Evolutionary conservation across 768 basidiomycete genomes (phyloP).

Genomic region (Naematelia encephala): DNA sequence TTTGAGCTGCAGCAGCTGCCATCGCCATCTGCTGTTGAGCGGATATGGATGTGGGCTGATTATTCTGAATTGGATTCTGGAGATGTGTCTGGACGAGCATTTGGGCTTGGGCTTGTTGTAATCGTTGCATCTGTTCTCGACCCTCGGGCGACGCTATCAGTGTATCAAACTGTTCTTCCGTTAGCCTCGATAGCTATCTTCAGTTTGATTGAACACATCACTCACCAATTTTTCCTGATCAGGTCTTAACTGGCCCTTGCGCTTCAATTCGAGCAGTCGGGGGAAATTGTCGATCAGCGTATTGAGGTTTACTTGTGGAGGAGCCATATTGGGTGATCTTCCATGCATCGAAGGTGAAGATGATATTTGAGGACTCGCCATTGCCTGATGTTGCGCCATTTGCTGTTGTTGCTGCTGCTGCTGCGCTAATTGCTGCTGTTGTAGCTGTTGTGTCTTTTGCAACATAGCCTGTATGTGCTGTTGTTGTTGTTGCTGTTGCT

Average conservation of each 20-base stretch:
- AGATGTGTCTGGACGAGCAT: slow-evolving; percentile 20
- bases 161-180: slow-evolving; percentile 27
- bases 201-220: no score
- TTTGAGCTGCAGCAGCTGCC: slow-evolving; percentile 23
- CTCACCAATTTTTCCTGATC: slow-evolving; percentile 39
- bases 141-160: slow-evolving; percentile 32
- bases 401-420: background rate
- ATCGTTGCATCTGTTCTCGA: slow-evolving; percentile 21
- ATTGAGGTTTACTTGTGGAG: slow-evolving; percentile 13
- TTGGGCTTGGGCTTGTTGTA: slow-evolving; percentile 27
- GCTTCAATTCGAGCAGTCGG: slow-evolving; percentile 27
- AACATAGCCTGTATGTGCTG: slow-evolving; percentile 3
- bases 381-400: slow-evolving; percentile 7
- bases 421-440: slow-evolving; percentile 22
- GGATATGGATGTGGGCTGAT: slow-evolving; percentile 20
- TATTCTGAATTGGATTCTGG: slow-evolving; percentile 13
- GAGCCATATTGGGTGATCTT: background rate
- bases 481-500: slow-evolving; percentile 9
- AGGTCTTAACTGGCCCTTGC: slow-evolving; percentile 21
- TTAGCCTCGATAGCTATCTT: background rate
- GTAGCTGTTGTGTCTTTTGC: slow-evolving; percentile 14
- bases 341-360: slow-evolving; percentile 6
- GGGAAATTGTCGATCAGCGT: slow-evolving; percentile 36
- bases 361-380: slow-evolving; percentile 3
- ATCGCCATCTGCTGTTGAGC: slow-evolving; percentile 22